A percentile compares a stretch with the other conserved stretches of the same genome.
phyloP scores from a whole-genome alignment of 495 filamentous ascomycete species.

The Neurospora intermedia region DNA sequence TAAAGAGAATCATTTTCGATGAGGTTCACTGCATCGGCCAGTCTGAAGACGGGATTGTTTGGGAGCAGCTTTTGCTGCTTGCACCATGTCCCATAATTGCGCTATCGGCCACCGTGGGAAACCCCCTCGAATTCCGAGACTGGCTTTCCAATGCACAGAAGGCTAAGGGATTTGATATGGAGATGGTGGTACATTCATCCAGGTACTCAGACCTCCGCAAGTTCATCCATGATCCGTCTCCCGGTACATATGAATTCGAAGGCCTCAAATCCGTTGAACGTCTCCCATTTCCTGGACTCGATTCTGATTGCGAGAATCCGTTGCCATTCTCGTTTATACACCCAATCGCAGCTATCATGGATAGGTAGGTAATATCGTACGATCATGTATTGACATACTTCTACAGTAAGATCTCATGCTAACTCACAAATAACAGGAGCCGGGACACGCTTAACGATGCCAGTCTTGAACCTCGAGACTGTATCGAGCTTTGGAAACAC shows the following conservation, averaged over 20 bases:
- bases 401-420: background rate
- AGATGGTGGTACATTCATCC: constrained; percentile 53
- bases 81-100: constrained; percentile 72
- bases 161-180: constrained; percentile 38
- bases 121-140: constrained; percentile 55
- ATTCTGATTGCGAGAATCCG: constrained; percentile 31
- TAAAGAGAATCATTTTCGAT: constrained; percentile 72
- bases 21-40: constrained; percentile 77
- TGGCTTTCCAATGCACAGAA: constrained; percentile 57
- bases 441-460: constrained; percentile 45
- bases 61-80: constrained; percentile 68
- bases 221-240: constrained; percentile 45
- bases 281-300: constrained; percentile 26
- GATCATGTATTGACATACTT: background rate
- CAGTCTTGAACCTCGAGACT: constrained; percentile 59
- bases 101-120: constrained; percentile 70
- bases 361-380: constrained; percentile 16
- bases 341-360: constrained; percentile 52
- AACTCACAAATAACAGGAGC: constrained; percentile 27
- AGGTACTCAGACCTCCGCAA: constrained; percentile 69
- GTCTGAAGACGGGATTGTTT: constrained; percentile 65
- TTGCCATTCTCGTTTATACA: constrained; percentile 52
- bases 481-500: constrained; percentile 47
- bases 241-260: constrained; percentile 42
- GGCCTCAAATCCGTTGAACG: constrained; percentile 31